Conservation (phyloP, 2,329 filamentous ascomycete species). For the Mycosphaerella sp. region DNA sequence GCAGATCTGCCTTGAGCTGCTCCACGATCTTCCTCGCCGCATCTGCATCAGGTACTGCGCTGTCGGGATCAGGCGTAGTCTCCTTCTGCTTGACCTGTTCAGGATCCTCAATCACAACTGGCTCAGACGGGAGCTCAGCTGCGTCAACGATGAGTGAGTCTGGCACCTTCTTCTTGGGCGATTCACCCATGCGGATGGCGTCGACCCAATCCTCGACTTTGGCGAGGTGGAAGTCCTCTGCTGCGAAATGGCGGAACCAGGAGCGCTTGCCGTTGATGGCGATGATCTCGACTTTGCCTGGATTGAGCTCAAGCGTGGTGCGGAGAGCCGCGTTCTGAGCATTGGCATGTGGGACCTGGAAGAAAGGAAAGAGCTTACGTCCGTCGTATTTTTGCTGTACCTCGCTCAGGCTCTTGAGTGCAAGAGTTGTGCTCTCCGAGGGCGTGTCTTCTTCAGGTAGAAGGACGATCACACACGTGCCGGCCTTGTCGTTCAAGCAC, state of each 20-base stretch:
- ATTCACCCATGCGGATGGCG: slow-evolving; percentile 81
- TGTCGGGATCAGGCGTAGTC: slow-evolving; percentile 7
- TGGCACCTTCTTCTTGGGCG: slow-evolving; percentile 64
- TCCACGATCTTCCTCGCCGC: slow-evolving; percentile 21
- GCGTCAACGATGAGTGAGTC: slow-evolving; percentile 40
- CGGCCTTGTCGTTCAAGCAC: slow-evolving; percentile 69
- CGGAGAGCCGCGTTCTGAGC: slow-evolving; percentile 51
- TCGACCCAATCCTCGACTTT: slow-evolving; percentile 83
- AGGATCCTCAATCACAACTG: slow-evolving; percentile 20
- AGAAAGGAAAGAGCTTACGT: slow-evolving; percentile 74
- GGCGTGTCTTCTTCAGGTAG: slow-evolving; percentile 48
- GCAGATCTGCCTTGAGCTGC: slow-evolving; percentile 25
- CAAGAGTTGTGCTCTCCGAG: slow-evolving; percentile 25
- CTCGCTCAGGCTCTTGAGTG: slow-evolving; percentile 59
- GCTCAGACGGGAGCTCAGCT: slow-evolving; percentile 25
- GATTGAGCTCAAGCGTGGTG: slow-evolving; percentile 55
- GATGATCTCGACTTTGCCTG: slow-evolving; percentile 60
- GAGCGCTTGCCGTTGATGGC: slow-evolving; percentile 76
- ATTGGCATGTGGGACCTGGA: slow-evolving; percentile 61
- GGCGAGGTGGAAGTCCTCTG: slow-evolving; percentile 47
- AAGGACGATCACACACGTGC: slow-evolving; percentile 76
- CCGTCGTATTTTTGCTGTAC: slow-evolving; percentile 69
- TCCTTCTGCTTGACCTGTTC: slow-evolving; percentile 16
- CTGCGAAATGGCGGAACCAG: slow-evolving; percentile 75
- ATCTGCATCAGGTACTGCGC: slow-evolving; percentile 5